A percentile compares a stretch with the other conserved stretches of the same genome.
phyloP scores from a whole-genome alignment of 768 basidiomycete species.

The Mycena epipterygia region DNA sequence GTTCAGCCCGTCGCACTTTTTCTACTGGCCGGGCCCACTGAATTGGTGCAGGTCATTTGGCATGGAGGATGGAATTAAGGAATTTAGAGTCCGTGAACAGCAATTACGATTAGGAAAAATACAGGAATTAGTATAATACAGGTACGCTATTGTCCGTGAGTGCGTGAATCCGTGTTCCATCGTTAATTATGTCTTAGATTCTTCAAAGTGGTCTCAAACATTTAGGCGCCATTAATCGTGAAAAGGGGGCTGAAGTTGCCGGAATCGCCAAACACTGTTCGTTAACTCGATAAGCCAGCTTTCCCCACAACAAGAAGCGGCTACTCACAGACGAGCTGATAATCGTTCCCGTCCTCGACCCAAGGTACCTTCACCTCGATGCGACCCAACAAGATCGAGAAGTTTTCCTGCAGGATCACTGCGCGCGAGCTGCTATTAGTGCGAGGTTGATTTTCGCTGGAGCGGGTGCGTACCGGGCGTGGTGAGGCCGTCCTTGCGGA shows the following conservation, averaged over 20 bases:
- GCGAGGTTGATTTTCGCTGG: not conserved
- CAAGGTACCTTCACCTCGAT: too few species aligned
- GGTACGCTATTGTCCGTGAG: too few species aligned
- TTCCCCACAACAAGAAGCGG: too few species aligned
- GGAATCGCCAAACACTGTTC: conserved; percentile 55
- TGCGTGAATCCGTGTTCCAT: too few species aligned
- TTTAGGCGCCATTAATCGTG: conserved; percentile 40
- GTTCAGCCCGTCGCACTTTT: conserved; percentile 5
- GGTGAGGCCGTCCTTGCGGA: conserved; percentile 40
- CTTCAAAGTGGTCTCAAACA: too few species aligned
- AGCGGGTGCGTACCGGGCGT: conserved; percentile 39
- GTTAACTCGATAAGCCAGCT: too few species aligned
- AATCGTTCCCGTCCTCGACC: too few species aligned
- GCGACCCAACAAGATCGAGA: conserved; percentile 46
- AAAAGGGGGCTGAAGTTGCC: conserved; percentile 51
- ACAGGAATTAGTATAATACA: too few species aligned
- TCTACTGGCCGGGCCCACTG: conserved; percentile 26
- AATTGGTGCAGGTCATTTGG: not conserved
- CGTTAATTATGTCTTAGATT: too few species aligned
- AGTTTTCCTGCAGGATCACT: conserved; percentile 44
- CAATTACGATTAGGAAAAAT: too few species aligned
- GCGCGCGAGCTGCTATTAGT: not conserved
- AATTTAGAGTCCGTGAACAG: too few species aligned
- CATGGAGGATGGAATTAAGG: not conserved
- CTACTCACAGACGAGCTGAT: too few species aligned